Base-by-base conservation (phyloP, 495 filamentous ascomycete species). In the Hyaloscypha variabilis region DNA sequence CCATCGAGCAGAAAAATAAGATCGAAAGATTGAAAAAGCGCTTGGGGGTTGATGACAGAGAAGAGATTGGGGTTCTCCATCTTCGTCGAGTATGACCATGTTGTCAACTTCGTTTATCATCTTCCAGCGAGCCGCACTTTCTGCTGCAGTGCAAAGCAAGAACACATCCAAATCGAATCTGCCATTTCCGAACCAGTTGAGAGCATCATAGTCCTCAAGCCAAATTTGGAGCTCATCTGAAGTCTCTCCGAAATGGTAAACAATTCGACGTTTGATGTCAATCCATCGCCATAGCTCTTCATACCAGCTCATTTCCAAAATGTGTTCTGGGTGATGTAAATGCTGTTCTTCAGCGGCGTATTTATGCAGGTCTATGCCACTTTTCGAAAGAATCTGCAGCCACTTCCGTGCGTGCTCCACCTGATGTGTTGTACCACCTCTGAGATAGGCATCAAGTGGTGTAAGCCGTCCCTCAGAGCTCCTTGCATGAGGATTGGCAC, bases 141-240 rank as follows among this genome's bases (percentile, higher is more conserved):
- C 31, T 34, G 13, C 6, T 34, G 31, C 8, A 34, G 31, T 34
- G 31, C 31, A 34, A 0, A 34, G 13, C 31, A 1, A 3, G 1
- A 1, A 1, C 8, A 34, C 13, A 6, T 1, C 31, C 31, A 34
- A 13, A 34, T 34, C 31, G 2, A 34, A 34, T 1, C 31, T 34
- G 8, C 2, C 31, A 34, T 34, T 1, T 34, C 31, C 31, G 51
- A 76, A 72, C 58, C 73, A 71, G 62, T 71, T 63, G 65, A 71
- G 71, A 50, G 74, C 71, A 28, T 76, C 73, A 25, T 60, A 70
- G 28, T 73, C 67, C 23, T 71, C 64, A 42, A 76, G 71, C 55
- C 74, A 64, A 25, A 64, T 64, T 10, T 56, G n/a, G 11, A 64
- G n/a, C 6, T 64, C 13, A 56, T 56, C 29, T 1, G 62, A 28